These are phyloP conservation scores for Arthrobotrys megalospora DNA, from an alignment of 2,329 filamentous ascomycete genomes.

Conservation along the genomic window DNA sequence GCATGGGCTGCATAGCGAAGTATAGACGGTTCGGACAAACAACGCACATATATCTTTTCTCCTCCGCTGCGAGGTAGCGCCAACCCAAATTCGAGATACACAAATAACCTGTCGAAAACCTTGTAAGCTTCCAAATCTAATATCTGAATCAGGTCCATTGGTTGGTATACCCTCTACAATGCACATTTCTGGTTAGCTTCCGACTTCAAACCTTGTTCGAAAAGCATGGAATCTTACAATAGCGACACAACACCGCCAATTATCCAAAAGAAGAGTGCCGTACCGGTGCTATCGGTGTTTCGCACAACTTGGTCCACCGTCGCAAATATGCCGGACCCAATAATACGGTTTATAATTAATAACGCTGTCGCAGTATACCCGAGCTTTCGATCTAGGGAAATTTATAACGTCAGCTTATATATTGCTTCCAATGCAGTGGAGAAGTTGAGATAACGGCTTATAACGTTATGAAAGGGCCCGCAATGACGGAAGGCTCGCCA, in stretches of 20 bases:
- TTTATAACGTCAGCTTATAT: conserved; percentile 40
- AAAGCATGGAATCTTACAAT: conserved; percentile 37
- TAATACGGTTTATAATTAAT: conserved; percentile 74
- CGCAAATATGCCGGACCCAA: conserved; percentile 74
- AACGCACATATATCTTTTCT: conserved; percentile 72
- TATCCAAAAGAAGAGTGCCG: conserved; percentile 73
- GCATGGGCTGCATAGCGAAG: not conserved
- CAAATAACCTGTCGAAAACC: conserved; percentile 70
- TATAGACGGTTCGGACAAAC: conserved; percentile 20
- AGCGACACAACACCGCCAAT: conserved; percentile 56
- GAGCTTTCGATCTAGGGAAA: conserved; percentile 69
- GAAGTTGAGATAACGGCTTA: conserved; percentile 14
- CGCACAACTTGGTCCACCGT: conserved; percentile 74
- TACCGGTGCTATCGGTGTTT: conserved; percentile 72
- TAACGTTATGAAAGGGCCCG: conserved; percentile 34
- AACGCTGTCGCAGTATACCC: conserved; percentile 72
- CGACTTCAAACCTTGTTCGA: not conserved
- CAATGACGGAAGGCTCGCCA: not conserved
- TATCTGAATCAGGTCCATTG: not conserved
- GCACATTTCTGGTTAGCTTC: conserved; percentile 22
- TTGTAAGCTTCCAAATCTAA: conserved; percentile 27
- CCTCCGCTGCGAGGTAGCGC: conserved; percentile 76
- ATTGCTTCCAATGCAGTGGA: not conserved
- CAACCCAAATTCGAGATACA: conserved; percentile 76
- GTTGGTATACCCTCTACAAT: conserved; percentile 46